Conservation (phyloP, 2,329 filamentous ascomycete genomes). For the Colletotrichum lentis region DNA sequence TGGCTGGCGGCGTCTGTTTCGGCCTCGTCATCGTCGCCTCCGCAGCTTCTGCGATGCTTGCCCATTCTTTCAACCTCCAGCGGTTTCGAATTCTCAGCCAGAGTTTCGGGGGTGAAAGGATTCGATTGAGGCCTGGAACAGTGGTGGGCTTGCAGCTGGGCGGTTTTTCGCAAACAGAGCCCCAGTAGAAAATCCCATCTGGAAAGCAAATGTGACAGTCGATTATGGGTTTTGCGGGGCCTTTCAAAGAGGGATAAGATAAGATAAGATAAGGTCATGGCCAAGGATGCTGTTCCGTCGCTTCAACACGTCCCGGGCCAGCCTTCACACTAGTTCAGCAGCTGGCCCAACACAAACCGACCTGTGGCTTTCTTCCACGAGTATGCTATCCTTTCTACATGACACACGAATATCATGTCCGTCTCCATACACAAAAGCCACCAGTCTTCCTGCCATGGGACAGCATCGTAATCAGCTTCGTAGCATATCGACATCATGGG, state of each 20-base stretch:
- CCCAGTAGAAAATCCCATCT: conserved; percentile 8
- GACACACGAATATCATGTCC: not conserved
- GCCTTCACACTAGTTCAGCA: not conserved
- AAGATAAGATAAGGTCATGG: not conserved
- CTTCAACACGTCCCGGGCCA: not conserved
- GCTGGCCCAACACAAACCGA: not conserved
- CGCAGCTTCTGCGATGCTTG: conserved; percentile 24
- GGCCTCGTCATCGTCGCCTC: conserved; percentile 27
- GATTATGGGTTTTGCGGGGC: conserved; percentile 3
- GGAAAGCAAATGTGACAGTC: conserved; percentile 3
- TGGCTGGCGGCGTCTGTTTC: conserved; percentile 16
- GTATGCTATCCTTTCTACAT: not conserved
- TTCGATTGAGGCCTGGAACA: not conserved
- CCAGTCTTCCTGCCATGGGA: not conserved
- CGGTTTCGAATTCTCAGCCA: not conserved
- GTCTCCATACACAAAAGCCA: not conserved
- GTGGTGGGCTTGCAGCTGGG: conserved; percentile 13
- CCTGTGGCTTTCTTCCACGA: not conserved
- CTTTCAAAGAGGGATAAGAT: not conserved
- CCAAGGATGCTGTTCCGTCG: not conserved
- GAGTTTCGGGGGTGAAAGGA: not conserved
- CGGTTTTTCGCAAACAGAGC: conserved; percentile 3
- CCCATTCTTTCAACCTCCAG: conserved; percentile 11
- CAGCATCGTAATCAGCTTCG: not conserved
- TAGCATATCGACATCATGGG: conserved; percentile 46